Evolutionary conservation across 2,329 filamentous ascomycete species (phyloP), one percentile per base, ranked within the genome.

Genomic region (Sclerotinia spermophila): DNA sequence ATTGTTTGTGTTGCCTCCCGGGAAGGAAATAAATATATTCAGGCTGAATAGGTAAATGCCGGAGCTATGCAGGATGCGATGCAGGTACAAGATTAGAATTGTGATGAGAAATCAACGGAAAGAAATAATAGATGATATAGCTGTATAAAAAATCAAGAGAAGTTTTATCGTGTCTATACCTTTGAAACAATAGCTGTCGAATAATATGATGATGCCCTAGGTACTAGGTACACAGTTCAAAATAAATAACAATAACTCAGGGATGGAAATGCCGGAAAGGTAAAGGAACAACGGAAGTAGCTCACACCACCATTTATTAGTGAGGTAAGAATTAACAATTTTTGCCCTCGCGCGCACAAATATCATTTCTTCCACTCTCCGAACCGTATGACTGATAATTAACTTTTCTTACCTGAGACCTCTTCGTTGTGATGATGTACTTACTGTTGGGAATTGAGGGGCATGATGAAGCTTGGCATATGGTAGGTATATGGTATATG

Each of bases 401-500:
- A 38, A 5, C 30, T 45, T 27, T 62, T 45, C 11, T 38, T 59
- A 40, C 44, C 44, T 51, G 61, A 51, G 61, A 62, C 40, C 10
- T 62, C 40, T 45, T 13, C n/a, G 35, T 27, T 44, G 27, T 17
- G 8, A n/a, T 21, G 8, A n/a, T 33, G n/a, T 30, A 30, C 42
- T 10, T 51, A 27, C 62, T 53, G 24, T 15, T 15, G 61, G 8
- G 44, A 65, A 65, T 53, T 24, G 62, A 53, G 62, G 62, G 62
- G 62, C 62, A 53, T 10, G 45, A 65, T 65, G 10, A 30, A 53
- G 33, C 45, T 53, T 65, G 61, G 45, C 61, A 65, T 64, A 64
- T 38, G 15, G 59, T n/a, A 44, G 15, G 59, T n/a, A 44, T 13
- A 21, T 38, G 19, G 56, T 24, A 42, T 7, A 58, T n/a, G 8